These are phyloP conservation scores for Filobasidium uniguttulatum DNA, from an alignment of 1,284 basidiomycete genomes.

Conservation along the genomic window DNA sequence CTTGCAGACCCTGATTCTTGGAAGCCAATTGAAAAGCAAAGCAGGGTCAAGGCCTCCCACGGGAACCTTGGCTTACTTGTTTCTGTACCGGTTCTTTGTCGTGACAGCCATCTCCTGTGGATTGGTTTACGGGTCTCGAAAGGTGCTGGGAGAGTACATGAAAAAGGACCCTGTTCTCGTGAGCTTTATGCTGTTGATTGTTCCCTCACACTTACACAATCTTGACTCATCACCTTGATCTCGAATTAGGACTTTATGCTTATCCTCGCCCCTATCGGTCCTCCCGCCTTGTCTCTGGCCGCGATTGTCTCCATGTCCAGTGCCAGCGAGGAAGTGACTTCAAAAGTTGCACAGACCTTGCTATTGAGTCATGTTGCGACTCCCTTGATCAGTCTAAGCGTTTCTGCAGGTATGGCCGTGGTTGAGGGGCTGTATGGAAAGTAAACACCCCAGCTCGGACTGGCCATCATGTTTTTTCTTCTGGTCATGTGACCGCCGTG, in stretches of 20 bases:
- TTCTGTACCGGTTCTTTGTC: constrained; percentile 27
- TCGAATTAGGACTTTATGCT: constrained; percentile 27
- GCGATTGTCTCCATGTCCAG: constrained; percentile 23
- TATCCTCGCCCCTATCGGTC: constrained; percentile 28
- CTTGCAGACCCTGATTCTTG: constrained; percentile 30
- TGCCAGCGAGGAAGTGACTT: constrained; percentile 20
- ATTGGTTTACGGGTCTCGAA: constrained; percentile 22
- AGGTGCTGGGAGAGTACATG: constrained; percentile 19
- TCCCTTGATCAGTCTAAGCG: constrained; percentile 23
- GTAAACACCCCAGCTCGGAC: not conserved
- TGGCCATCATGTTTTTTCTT: too few species aligned
- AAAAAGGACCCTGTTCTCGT: constrained; percentile 23
- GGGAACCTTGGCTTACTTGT: constrained; percentile 23
- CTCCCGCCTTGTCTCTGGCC: constrained; percentile 31
- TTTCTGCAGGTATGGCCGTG: constrained; percentile 20
- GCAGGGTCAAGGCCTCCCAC: constrained; percentile 15
- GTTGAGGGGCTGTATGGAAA: constrained; percentile 15
- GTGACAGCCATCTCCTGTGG: constrained; percentile 25
- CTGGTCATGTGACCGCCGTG: too few species aligned
- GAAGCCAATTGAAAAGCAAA: constrained; percentile 22
- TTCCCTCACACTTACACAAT: too few species aligned
- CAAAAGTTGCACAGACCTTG: constrained; percentile 26
- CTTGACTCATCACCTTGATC: not conserved
- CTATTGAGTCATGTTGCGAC: constrained; percentile 24
- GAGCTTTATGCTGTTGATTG: not conserved